Base-by-base conservation (phyloP, 805 yeast species). In the Myxozyma geophila region DNA sequence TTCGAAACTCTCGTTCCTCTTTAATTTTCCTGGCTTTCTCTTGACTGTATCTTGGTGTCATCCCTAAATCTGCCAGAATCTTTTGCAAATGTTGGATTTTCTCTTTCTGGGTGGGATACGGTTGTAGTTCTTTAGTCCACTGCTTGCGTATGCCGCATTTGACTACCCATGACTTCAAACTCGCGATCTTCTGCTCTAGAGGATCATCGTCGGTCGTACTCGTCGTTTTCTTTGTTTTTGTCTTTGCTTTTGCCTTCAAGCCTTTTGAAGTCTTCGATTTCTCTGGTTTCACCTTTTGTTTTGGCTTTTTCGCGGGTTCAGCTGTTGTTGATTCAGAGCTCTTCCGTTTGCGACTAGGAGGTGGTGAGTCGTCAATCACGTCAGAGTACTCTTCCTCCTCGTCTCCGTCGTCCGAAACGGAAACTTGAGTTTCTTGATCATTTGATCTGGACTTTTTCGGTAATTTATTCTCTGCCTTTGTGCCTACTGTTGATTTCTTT, bases 131-230 rank as follows among this genome's bases (percentile, higher is more conserved):
- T 40, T 63, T 64, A 8, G 55, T 47, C 74, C 74, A 72, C 33
- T 62, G 67, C 47, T 70, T 71, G 7, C 73, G 69, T 8, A 72
- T 69, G 17, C 74, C 74, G 60, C 74, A 71, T 54, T 69, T 64
- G 52, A 66, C 64, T 47, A 72, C 54, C 62, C 72, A 70, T 7
- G 71, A 63, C 52, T 71, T 68, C 49, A 73, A 51, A 40, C 55
- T 54, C 36, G 73, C 67, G 65, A 73, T 74, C 54, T 71, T 72
- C 33, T 70, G 70, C 36, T 59, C 61, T 4, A 47, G 21, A 17
- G 58, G 52, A 35, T 58, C 64, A 8, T 50, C 60, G 15, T 36
- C 13, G 23, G 48, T 35, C 15, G 37, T 17, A 43, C 33, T 51
- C 15, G 23, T 23, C 17, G 56, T 21, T 35, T 28, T 28, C 47